phyloP scores from a whole-genome alignment of 129 eudicot species.

The Centrapalus pauciflorus region DNA sequence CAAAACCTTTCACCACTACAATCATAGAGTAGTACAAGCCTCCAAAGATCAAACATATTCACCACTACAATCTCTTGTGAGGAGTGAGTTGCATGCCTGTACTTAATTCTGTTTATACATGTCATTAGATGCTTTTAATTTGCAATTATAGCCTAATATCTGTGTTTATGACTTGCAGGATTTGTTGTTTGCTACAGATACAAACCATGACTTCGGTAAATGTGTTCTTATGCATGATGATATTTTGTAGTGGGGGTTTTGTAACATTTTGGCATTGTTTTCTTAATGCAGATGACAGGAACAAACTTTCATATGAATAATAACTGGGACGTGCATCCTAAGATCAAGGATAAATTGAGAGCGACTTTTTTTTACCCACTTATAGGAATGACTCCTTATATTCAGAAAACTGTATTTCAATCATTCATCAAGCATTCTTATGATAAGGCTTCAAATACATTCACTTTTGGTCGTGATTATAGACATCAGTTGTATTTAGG shows the following conservation, averaged over 20 bases:
- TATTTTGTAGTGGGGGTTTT: neutral
- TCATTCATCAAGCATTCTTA: neutral
- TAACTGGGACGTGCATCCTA: neutral
- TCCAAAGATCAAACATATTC: neutral
- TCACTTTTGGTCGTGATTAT: neutral
- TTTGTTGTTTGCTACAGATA: neutral
- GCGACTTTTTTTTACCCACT: neutral
- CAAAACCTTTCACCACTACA: neutral
- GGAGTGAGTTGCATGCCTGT: too few relatives aligned
- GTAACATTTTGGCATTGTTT: neutral
- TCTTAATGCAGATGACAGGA: neutral
- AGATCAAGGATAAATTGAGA: neutral
- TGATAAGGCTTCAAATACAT: neutral
- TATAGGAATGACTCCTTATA: too few relatives aligned
- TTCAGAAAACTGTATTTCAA: neutral
- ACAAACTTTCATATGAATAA: neutral
- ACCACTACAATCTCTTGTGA: too few relatives aligned
- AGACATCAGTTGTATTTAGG: neutral
- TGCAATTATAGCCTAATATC: too few relatives aligned
- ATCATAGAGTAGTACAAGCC: neutral
- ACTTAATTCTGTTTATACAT: too few relatives aligned
- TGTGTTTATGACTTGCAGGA: neutral
- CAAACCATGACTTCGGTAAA: neutral
- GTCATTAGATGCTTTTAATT: too few relatives aligned
- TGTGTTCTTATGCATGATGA: neutral